phyloP scores from a whole-genome alignment of 139 green algal genomes.

The Microglena sp. region DNA sequence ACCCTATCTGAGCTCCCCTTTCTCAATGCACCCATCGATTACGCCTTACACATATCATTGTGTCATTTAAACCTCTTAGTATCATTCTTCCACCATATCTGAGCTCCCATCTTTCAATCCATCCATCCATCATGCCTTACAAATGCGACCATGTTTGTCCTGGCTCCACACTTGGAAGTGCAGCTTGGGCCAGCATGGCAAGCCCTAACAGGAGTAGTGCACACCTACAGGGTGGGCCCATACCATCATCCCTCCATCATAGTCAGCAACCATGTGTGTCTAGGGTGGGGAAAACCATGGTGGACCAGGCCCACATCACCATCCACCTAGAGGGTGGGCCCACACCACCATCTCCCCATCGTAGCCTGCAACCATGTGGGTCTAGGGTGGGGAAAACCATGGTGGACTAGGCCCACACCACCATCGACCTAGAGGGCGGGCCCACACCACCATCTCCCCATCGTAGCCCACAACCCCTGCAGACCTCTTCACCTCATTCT shows the following conservation, averaged over 20 bases:
- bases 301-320: too few species aligned
- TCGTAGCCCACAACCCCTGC: too few species aligned
- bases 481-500: too few species aligned
- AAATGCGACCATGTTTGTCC: conserved; percentile 52
- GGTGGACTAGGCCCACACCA: conserved; percentile 66
- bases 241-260: conserved; percentile 52
- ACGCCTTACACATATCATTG: conserved; percentile 64
- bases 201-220: conserved; percentile 52
- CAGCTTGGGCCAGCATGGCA: conserved; percentile 68
- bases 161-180: conserved; percentile 72
- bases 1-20: too few species aligned
- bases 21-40: too few species aligned
- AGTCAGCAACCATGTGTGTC: too few species aligned
- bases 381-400: conserved; percentile 71
- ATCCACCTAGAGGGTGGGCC: conserved; percentile 63
- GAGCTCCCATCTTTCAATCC: too few species aligned
- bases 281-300: too few species aligned
- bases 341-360: conserved; percentile 56
- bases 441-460: conserved; percentile 55
- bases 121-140: too few species aligned
- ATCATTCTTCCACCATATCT: too few species aligned
- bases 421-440: conserved; percentile 62
- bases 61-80: too few species aligned
- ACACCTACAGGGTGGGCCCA: conserved; percentile 69
- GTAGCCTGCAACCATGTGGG: conserved; percentile 39